phyloP scores from a whole-genome alignment of 1,284 basidiomycete genomes.

The Sanguinoderma infundibulare region DNA sequence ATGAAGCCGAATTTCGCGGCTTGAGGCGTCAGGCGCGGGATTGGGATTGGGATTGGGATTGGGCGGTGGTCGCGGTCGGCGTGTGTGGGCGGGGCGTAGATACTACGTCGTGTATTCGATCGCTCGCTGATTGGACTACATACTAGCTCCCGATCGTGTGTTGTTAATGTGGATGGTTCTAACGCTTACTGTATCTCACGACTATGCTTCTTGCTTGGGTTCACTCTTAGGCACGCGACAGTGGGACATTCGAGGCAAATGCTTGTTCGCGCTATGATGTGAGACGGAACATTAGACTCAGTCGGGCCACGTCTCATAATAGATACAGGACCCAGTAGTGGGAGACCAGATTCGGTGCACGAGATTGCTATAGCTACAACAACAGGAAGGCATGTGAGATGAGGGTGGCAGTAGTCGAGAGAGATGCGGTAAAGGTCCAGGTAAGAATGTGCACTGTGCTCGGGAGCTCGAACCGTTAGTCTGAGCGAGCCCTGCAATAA shows the following conservation, averaged over 20 bases:
- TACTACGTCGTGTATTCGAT: no score
- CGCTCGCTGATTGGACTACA: no score
- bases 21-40: no score
- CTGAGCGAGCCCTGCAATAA: background rate
- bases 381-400: background rate
- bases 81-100: no score
- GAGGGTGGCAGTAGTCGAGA: background rate
- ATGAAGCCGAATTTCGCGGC: no score
- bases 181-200: no score
- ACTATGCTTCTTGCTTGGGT: no score
- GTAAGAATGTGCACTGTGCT: conserved; percentile 6
- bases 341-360: background rate
- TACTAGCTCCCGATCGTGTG: no score
- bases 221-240: background rate
- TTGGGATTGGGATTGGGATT: no score
- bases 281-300: conserved; percentile 7
- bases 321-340: conserved; percentile 9
- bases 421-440: background rate
- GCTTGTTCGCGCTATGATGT: conserved; percentile 5
- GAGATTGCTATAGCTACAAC: conserved; percentile 13
- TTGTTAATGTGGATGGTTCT: no score
- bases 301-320: background rate
- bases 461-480: background rate
- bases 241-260: background rate
- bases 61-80: no score